Conservation (phyloP, 306 rosid species). For the Ceratonia siliqua region DNA sequence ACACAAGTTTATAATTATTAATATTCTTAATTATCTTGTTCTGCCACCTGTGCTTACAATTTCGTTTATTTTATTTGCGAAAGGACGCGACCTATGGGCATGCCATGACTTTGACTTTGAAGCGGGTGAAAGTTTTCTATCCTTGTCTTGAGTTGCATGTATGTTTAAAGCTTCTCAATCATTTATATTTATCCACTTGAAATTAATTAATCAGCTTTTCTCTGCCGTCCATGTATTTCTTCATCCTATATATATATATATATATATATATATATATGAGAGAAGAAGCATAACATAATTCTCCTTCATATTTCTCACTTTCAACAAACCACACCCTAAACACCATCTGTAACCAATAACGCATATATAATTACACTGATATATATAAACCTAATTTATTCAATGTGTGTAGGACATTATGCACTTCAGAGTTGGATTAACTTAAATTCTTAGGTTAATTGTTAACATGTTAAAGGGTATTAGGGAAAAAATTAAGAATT, state of each 20-base stretch:
- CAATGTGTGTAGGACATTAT: no score
- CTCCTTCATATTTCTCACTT: neutral
- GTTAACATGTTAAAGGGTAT: no score
- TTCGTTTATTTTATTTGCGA: neutral
- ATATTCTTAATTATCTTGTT: no score
- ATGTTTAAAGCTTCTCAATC: neutral
- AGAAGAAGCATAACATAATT: no score
- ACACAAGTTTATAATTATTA: neutral
- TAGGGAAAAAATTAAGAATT: no score
- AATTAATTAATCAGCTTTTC: neutral
- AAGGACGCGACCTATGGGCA: neutral
- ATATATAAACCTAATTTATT: no score
- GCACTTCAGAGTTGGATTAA: no score
- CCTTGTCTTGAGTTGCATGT: neutral
- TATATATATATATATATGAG: no score
- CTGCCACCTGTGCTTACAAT: neutral
- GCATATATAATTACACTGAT: no score
- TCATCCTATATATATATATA: neutral
- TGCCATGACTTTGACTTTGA: no score
- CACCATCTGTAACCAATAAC: no score
- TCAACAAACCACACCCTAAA: neutral
- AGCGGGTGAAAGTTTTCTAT: neutral
- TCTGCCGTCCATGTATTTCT: neutral
- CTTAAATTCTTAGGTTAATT: no score
- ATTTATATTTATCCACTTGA: neutral